These are phyloP conservation scores for Sporodiniella umbellata DNA, from an alignment of 371 early-diverging fungal genomes.

Conservation along the genomic window DNA sequence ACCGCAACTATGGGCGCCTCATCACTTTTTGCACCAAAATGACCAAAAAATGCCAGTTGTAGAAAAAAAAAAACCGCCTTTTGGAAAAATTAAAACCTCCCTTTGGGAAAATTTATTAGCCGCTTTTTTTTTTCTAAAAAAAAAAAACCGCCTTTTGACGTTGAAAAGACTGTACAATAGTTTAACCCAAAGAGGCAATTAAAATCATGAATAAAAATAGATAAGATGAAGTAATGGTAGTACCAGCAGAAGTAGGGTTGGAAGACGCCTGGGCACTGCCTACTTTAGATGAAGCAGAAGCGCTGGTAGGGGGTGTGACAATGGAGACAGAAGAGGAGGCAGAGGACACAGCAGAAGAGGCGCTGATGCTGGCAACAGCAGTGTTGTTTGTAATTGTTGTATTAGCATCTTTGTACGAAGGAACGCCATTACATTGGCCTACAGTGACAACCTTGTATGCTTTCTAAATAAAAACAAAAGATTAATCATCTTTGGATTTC, in stretches of 20 bases:
- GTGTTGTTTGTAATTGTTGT: slow-evolving; percentile 8
- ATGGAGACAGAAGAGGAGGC: slow-evolving; percentile 17
- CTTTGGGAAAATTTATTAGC: too few relatives aligned
- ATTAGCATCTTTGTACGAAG: slow-evolving; percentile 38
- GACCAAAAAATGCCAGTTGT: too few relatives aligned
- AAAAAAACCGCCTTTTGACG: too few relatives aligned
- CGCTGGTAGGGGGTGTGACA: slow-evolving; percentile 5
- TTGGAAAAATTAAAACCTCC: too few relatives aligned
- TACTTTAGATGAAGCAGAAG: background rate
- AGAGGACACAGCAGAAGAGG: slow-evolving; percentile 13
- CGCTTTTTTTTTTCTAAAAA: too few relatives aligned
- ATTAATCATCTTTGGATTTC: background rate
- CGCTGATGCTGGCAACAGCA: slow-evolving; percentile 7
- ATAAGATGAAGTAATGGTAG: background rate
- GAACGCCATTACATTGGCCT: slow-evolving; percentile 35
- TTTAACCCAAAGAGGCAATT: background rate
- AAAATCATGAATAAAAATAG: background rate
- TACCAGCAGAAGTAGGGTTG: background rate
- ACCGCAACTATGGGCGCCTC: too few relatives aligned
- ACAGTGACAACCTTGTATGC: slow-evolving; percentile 44
- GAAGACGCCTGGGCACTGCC: background rate
- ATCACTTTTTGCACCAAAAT: too few relatives aligned
- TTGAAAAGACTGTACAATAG: too few relatives aligned
- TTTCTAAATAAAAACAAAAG: slow-evolving; percentile 12
- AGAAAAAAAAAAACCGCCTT: too few relatives aligned